A percentile compares a stretch with the other conserved stretches of the same genome.
phyloP scores from a whole-genome alignment of 1,284 basidiomycete genomes.

The Ceratobasidium sp. region DNA sequence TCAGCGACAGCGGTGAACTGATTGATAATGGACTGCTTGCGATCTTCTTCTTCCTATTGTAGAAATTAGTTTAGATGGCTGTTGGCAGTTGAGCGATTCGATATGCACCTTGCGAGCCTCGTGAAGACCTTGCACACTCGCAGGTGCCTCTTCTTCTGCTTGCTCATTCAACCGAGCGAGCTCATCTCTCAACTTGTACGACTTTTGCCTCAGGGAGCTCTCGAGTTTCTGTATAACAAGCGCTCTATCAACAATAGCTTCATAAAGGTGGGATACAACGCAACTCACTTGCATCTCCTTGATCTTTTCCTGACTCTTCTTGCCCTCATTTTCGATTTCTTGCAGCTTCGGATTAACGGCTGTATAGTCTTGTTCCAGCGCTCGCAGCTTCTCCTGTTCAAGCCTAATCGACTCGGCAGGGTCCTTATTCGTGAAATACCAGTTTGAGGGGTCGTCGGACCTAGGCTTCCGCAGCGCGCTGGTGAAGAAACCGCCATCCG shows the following conservation, averaged over 20 bases:
- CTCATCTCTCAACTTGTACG: conserved; percentile 50
- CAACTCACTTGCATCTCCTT: conserved; percentile 29
- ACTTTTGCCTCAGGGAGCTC: conserved; percentile 48
- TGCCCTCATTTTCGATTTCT: conserved; percentile 26
- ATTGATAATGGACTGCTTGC: conserved; percentile 54
- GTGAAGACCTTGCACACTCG: conserved; percentile 70
- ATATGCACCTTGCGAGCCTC: conserved; percentile 58
- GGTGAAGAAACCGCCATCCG: conserved; percentile 56
- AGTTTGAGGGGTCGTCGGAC: conserved; percentile 13
- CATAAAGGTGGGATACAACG: no score
- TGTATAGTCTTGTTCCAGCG: conserved; percentile 28
- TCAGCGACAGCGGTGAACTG: conserved; percentile 42
- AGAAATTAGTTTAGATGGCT: background rate
- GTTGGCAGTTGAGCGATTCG: conserved; percentile 48
- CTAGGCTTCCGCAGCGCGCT: conserved; percentile 24
- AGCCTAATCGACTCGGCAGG: conserved; percentile 26
- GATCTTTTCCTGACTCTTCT: conserved; percentile 22
- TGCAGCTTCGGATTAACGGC: conserved; percentile 23
- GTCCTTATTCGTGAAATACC: conserved; percentile 24
- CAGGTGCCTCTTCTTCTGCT: conserved; percentile 75
- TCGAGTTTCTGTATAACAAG: conserved; percentile 48
- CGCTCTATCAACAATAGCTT: background rate
- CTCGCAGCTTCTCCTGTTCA: conserved; percentile 21
- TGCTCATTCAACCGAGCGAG: conserved; percentile 62
- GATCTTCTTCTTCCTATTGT: conserved; percentile 61